Percentiles rank a stretch among this genome's conserved stretches.
These are phyloP conservation scores for Elongisporangium undulatum DNA, from an alignment of 352 stramenopile genomes.

Conservation along the genomic window DNA sequence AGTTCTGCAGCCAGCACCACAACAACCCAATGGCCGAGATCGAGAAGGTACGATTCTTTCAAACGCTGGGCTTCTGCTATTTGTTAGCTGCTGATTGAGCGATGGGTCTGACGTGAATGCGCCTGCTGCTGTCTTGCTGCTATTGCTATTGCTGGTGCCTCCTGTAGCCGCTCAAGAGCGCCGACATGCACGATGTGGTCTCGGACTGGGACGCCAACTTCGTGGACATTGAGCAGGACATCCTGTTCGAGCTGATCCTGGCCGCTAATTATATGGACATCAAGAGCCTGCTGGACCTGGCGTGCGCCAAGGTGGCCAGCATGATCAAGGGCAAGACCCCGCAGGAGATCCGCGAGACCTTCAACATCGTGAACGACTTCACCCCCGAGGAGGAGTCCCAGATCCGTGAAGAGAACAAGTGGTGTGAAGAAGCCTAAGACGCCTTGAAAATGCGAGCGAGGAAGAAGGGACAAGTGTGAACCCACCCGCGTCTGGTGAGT, in stretches of 20 bases:
- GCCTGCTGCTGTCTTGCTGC: no score
- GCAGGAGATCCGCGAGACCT: slow-evolving; percentile 99
- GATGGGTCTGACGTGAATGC: slow-evolving; percentile 2
- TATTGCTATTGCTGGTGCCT: slow-evolving; percentile 6
- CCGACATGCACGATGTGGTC: slow-evolving; percentile 99
- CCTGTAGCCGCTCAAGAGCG: slow-evolving; percentile 93
- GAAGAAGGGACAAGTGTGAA: background rate
- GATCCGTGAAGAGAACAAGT: slow-evolving; percentile 99
- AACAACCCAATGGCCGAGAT: slow-evolving; percentile 99
- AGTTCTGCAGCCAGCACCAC: slow-evolving; percentile 96
- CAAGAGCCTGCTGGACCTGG: slow-evolving; percentile 93
- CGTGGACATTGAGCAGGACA: slow-evolving; percentile 98
- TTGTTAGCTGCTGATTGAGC: background rate
- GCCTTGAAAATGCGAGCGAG: background rate
- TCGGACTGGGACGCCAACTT: slow-evolving; percentile 99
- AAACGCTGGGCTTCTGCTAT: no score
- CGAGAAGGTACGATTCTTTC: slow-evolving; percentile 87
- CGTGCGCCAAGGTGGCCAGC: slow-evolving; percentile 90
- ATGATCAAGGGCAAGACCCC: slow-evolving; percentile 97
- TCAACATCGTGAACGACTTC: slow-evolving; percentile 99
- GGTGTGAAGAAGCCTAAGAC: slow-evolving; percentile 97
- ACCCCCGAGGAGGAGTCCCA: slow-evolving; percentile 99
- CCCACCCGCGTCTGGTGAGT: background rate
- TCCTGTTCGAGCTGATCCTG: slow-evolving; percentile 99
- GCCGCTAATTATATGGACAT: slow-evolving; percentile 99